Evolutionary conservation across 768 basidiomycete genomes (phyloP).

Genomic region (Psilocybe subaeruginosa): DNA sequence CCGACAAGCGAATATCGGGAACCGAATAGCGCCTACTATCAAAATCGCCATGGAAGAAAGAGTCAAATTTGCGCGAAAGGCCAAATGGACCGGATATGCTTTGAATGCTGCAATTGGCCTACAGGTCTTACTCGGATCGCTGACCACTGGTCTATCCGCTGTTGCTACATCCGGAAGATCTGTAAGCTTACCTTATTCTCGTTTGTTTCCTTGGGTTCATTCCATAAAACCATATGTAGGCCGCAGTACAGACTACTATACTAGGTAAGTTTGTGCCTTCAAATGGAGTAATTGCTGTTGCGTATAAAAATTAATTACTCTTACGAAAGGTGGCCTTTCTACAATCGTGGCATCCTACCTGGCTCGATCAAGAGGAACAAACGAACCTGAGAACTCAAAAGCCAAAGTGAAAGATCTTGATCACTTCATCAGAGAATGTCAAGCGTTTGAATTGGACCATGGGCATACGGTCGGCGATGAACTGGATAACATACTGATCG

Average conservation of each 20-base stretch:
- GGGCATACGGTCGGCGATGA: slow-evolving; percentile 43
- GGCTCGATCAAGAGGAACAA: slow-evolving; percentile 69
- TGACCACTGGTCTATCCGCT: slow-evolving; percentile 66
- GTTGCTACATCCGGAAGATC: slow-evolving; percentile 8
- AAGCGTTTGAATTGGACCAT: slow-evolving; percentile 60
- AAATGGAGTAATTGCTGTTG: neutral
- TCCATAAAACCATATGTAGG: neutral
- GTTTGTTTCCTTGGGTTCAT: neutral
- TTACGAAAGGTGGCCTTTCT: slow-evolving; percentile 53
- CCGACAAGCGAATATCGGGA: neutral
- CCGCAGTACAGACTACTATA: slow-evolving; percentile 10
- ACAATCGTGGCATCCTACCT: slow-evolving; percentile 75
- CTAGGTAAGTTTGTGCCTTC: slow-evolving; percentile 1
- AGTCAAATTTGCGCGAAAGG: slow-evolving; percentile 10
- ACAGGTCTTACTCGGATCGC: slow-evolving; percentile 66
- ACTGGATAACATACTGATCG: slow-evolving; percentile 31
- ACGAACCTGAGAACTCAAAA: slow-evolving; percentile 69
- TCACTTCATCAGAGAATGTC: slow-evolving; percentile 64
- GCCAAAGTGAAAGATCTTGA: slow-evolving; percentile 62
- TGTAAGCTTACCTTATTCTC: neutral
- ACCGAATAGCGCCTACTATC: slow-evolving; percentile 7
- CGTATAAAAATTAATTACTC: neutral
- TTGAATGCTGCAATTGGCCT: slow-evolving; percentile 57
- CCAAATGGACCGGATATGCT: slow-evolving; percentile 14
- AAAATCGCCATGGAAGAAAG: slow-evolving; percentile 3